Base-by-base conservation (phyloP, 108 stramenopile species). In the Skeletonema menzelii region DNA sequence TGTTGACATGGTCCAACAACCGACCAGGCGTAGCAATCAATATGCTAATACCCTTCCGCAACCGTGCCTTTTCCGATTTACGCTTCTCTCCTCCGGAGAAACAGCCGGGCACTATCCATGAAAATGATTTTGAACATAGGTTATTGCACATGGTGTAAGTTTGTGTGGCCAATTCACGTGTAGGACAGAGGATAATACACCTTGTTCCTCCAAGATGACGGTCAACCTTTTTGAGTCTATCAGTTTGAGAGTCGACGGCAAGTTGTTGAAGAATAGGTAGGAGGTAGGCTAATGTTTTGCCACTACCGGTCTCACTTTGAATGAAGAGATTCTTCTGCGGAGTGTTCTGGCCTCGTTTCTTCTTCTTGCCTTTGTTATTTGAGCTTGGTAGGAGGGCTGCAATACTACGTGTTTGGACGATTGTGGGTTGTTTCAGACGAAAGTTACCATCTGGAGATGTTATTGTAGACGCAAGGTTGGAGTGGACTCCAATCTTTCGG, bases 141-240 rank as follows among this genome's bases (percentile, higher is more conserved):
- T 89, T 44, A 95, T 82, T 53, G 49, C 49, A 53, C 22, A 97
- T 97, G 77, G 97, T 93, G 61, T 97, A 94, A 68, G 98, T 99
- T 76, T 99, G 99, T 85, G 98, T 98, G 5, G 99, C 99, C 68
- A 99, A 86, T 84, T 99, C 99, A 6, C 99, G 88, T 7, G 99
- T 99, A 3, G 99, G 99, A 37, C 98, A 95, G 49, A 99, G 75
- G 38, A 99, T 87, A 30, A 96, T 82, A 8, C 49, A 53, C 8
- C 49, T 20, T 22, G 49, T 53, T 7, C 95, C 98, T 80, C 94
- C 90, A 37, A 89, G 91, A 19, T 72, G 63, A 32, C 73, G 72
- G 56, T 77, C 80, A 6, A 92, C 92, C 70, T 95, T 92, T 31
- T 92, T 84, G 69, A 99, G 79, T 53, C 49, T 53, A 8, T 53